These are phyloP conservation scores for Baudoinia panamericana DNA, from an alignment of 495 filamentous ascomycete genomes.

Conservation along the genomic window DNA sequence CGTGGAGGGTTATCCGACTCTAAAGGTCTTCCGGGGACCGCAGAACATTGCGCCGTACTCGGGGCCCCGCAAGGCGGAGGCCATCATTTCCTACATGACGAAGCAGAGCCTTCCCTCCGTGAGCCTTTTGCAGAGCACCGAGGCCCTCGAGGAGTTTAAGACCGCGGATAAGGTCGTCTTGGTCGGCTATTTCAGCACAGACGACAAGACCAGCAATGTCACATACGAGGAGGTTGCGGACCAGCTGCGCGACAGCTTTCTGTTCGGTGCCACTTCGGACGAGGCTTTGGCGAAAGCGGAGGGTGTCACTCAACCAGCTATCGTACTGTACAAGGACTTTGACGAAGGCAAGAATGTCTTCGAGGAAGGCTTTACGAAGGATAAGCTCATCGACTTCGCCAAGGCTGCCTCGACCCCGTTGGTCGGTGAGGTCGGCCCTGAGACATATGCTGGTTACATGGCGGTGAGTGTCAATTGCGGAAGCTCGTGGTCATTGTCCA, in stretches of 20 bases:
- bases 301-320: slow-evolving; percentile 68
- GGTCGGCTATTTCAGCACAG: slow-evolving; percentile 70
- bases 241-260: slow-evolving; percentile 73
- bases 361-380: slow-evolving; percentile 62
- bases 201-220: slow-evolving; percentile 75
- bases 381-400: slow-evolving; percentile 67
- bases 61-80: slow-evolving; percentile 78
- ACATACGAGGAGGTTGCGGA: slow-evolving; percentile 72
- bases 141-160: slow-evolving; percentile 90
- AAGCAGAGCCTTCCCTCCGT: slow-evolving; percentile 96
- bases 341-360: slow-evolving; percentile 89
- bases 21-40: slow-evolving; percentile 96
- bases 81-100: slow-evolving; percentile 96
- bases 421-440: slow-evolving; percentile 92
- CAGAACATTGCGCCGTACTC: slow-evolving; percentile 72
- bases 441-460: slow-evolving; percentile 97
- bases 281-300: slow-evolving; percentile 74
- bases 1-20: slow-evolving; percentile 92
- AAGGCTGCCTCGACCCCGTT: slow-evolving; percentile 77
- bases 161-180: slow-evolving; percentile 92
- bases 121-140: slow-evolving; percentile 53
- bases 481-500: no score
- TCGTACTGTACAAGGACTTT: slow-evolving; percentile 96
- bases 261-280: slow-evolving; percentile 80
- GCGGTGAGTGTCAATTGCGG: slow-evolving; percentile 46